phyloP scores from a whole-genome alignment of 2,329 filamentous ascomycete species.

The Phyllosticta citrichinensis region DNA sequence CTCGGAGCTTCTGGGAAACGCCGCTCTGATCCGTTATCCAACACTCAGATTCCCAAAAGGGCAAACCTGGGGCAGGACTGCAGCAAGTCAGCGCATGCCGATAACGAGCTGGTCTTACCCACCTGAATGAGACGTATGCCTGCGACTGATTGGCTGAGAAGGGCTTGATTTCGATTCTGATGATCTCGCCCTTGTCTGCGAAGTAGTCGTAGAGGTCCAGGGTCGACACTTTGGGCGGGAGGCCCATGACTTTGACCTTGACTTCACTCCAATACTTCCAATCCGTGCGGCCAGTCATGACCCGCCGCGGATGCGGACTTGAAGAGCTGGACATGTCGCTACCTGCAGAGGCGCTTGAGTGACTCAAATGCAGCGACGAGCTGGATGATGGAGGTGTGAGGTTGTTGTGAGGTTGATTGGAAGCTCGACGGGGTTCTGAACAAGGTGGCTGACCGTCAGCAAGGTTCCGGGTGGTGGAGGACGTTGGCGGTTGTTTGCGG shows the following conservation, averaged over 20 bases:
- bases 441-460: background rate
- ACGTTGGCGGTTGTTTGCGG: background rate
- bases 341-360: background rate
- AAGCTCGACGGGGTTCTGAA: background rate
- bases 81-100: background rate
- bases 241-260: slow-evolving; percentile 11
- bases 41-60: background rate
- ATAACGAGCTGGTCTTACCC: background rate
- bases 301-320: background rate
- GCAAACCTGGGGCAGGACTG: background rate
- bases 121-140: slow-evolving; percentile 3
- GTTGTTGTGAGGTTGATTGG: background rate
- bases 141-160: background rate
- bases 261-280: slow-evolving; percentile 11
- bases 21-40: background rate
- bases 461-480: background rate
- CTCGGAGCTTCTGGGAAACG: background rate
- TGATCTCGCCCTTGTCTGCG: slow-evolving; percentile 18
- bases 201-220: slow-evolving; percentile 13
- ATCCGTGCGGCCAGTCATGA: background rate
- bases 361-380: background rate
- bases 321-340: background rate
- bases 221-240: slow-evolving; percentile 13
- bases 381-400: background rate
- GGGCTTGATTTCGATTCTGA: slow-evolving; percentile 20